Evolutionary conservation across 73 alveolate species (phyloP).

Genomic region (Tetrahymena borealis): DNA sequence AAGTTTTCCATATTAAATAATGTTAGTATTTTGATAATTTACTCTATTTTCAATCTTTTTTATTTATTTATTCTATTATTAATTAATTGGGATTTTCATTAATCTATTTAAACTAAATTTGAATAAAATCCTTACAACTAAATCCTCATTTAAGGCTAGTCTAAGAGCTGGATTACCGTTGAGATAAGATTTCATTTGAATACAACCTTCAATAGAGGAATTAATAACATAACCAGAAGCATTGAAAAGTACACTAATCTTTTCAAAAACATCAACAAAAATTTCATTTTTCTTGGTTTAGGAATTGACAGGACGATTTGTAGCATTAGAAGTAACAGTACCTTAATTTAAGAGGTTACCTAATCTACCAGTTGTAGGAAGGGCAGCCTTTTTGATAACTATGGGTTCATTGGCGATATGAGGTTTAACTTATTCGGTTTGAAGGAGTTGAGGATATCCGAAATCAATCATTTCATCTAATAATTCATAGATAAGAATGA

Average conservation of each 20-base stretch:
- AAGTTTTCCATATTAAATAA: too few species aligned
- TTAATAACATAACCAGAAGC: conserved; percentile 94
- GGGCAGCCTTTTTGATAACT: conserved; percentile 4
- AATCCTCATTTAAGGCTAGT: conserved; percentile 42
- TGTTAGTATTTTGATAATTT: too few species aligned
- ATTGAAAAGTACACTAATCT: conserved; percentile 90
- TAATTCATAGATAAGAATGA: conserved; percentile 36
- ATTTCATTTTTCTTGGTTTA: conserved; percentile 89
- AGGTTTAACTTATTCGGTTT: conserved; percentile 47
- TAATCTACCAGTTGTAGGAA: conserved; percentile 13
- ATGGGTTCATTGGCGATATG: conserved; percentile 42
- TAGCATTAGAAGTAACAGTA: conserved; percentile 23
- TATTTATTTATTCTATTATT: too few species aligned
- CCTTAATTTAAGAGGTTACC: conserved; percentile 5
- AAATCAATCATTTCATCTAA: conserved; percentile 47
- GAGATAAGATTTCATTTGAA: conserved; percentile 67
- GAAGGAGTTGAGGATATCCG: conserved; percentile 39
- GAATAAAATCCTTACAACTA: conserved; percentile 91
- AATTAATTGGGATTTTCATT: too few species aligned
- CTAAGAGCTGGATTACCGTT: not conserved
- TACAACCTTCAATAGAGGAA: conserved; percentile 95
- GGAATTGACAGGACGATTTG: conserved; percentile 25
- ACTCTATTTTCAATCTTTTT: too few species aligned
- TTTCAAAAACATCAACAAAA: conserved; percentile 95
- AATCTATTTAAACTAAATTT: not conserved